Base-by-base conservation (phyloP, 176 grass and related monocot species). In the Bromus sterilis region DNA sequence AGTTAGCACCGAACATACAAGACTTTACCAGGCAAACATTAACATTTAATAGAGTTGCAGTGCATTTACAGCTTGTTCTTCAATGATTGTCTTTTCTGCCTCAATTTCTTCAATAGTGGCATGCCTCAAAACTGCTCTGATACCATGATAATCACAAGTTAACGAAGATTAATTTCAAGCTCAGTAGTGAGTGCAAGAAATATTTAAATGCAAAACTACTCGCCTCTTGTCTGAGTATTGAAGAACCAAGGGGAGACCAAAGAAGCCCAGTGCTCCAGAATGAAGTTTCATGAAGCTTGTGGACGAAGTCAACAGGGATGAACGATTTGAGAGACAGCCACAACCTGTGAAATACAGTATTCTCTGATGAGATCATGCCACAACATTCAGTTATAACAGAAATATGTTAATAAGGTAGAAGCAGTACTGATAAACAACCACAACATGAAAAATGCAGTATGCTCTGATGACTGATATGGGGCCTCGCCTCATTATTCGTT, bases 31-130 rank as follows among this genome's bases (percentile, higher is more conserved):
- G 24, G 75, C 4, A 86, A 77, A 69, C 35, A 15, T 66, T 23
- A 57, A 57, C 7, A 57, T n/a, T 58, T 18, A 71, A 66, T 7
- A 84, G 21, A 85, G 42, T 11, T 76, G 39, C 30, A 72, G 26
- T 68, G 28, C 36, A 88, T 89, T 88, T 79, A 99, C 96, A 70
- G 79, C 93, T 88, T 83, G 83, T 9, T 90, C 92, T 88, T 99
- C 93, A 44, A 99, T 87, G 40, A 91, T 56, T 51, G 87, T 86
- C 88, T 99, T 99, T 76, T 99, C 93, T 20, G 87, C 91, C 76
- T 99, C 90, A 26, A 99, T 90, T 93, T 99, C 96, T 91, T 99
- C 96, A 71, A 89, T 93, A 49, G 96, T 99, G 70, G 96, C 96
- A 91, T 92, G 90, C 76, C 56, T 89, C 67, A 91, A 73, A 84